Evolutionary conservation across 2,329 filamentous ascomycete species (phyloP).

Genomic region (Nemania abortiva): DNA sequence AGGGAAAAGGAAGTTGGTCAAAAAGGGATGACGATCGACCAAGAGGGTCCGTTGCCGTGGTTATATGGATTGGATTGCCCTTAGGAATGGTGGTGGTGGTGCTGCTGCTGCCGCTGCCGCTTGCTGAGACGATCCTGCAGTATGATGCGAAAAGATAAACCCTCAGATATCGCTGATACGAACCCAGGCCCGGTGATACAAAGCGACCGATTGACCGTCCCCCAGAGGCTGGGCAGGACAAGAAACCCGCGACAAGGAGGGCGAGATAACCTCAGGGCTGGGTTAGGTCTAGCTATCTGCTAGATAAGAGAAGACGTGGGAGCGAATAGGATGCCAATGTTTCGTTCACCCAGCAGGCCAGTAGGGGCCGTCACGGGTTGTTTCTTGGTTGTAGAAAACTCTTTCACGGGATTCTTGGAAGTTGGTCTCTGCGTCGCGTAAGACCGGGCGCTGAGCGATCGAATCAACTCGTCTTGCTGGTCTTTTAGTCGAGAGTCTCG

Average conservation of each 20-base stretch:
- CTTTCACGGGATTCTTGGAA: conserved; percentile 25
- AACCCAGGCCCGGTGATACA: conserved; percentile 26
- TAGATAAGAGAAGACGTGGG: conserved; percentile 46
- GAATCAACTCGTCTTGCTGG: conserved; percentile 16
- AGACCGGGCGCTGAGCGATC: conserved; percentile 24
- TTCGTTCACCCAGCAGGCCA: conserved; percentile 36
- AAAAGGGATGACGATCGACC: conserved; percentile 37
- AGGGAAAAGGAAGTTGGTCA: conserved; percentile 30
- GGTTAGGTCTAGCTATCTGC: conserved; percentile 40
- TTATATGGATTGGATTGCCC: conserved; percentile 39
- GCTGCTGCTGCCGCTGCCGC: background rate
- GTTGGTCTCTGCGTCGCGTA: conserved; percentile 39
- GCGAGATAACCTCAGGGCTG: conserved; percentile 44
- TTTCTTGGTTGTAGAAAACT: conserved; percentile 34
- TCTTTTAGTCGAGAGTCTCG: conserved; percentile 33
- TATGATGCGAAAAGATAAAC: conserved; percentile 32
- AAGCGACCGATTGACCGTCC: conserved; percentile 41
- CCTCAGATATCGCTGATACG: conserved; percentile 25
- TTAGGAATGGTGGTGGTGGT: conserved; percentile 23
- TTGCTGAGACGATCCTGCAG: conserved; percentile 39
- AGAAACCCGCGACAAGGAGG: conserved; percentile 38
- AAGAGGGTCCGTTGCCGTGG: conserved; percentile 39
- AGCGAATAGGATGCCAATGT: conserved; percentile 47
- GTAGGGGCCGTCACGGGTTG: conserved; percentile 40
- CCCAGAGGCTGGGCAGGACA: conserved; percentile 42